Evolutionary conservation across 371 early-diverging fungal species (phyloP), one percentile per base, ranked within the genome.

Genomic region (Mortierella sp.): DNA sequence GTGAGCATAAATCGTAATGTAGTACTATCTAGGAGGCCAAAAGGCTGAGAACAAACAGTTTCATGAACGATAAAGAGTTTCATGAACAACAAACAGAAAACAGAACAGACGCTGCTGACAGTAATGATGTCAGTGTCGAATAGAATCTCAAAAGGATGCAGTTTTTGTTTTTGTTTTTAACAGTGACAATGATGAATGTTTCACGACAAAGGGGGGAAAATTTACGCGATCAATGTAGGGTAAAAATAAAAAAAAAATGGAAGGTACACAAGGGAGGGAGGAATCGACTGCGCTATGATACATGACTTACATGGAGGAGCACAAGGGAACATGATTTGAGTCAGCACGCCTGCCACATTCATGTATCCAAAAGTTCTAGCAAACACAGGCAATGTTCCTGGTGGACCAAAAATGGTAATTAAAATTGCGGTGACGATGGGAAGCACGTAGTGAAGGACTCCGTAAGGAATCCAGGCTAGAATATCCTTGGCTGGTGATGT

Each of bases 381-480:
- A 80, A 89, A 92, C 4, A 89, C 77, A 19, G 85, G 77, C 15
- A 90, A 71, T 7, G 87, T 84, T 4, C 89, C 87, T 1, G 88
- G 86, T 10, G 90, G 90, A 9, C 89, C 91, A 77, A 83, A 85
- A 65, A 76, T 71, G 60, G 85, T 86, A 36, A 92, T 76, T 21
- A 86, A 59, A 1, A 83, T 22, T 3, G 87, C 85, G 10, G 88
- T 85, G 38, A 92, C 63, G 59, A 90, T 87, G 1, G 92, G 92
- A 22, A 91, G 86, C 8, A 88, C 84, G 74, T 90, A 94, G 67
- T 94, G 93, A 38, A 91, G 67, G 19, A 94, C 85, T 28, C 94
- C 94, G 69, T 94, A 94, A 10, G 92, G 92, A 21, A 94, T 59
- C 90, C 93, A 93, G 1, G 91, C 89, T n/a, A 92, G 69, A 10